Base-by-base conservation (phyloP, 2,329 filamentous ascomycete genomes). In the Pseudocercospora vitis region DNA sequence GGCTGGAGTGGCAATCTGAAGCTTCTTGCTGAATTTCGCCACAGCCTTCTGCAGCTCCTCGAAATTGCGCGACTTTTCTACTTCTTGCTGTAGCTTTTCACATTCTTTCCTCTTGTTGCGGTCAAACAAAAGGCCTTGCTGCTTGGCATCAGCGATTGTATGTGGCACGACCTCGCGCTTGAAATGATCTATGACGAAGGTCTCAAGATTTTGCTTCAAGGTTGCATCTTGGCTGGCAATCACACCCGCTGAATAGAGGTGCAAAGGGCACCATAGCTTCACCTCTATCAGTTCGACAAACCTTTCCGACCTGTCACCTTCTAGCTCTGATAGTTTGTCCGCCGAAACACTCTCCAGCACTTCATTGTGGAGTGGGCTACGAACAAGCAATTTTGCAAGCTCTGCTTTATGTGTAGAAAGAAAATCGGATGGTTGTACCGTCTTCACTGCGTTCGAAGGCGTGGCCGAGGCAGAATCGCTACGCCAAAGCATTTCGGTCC, bases 191-290 rank as follows among this genome's bases (percentile, higher is more conserved):
- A 52, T 48, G 7, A 65, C 21, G 47, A 60, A 65, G 5, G 63
- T 58, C 44, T 66, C 60, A 19, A 68, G 59, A 44, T 65, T 63
- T n/a, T 61, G 37, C 33, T 59, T 57, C 3, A 70, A 58, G 5
- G 61, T 58, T 4, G 59, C 24, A n/a, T 68, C 65, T 18, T 50
- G 29, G 23, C 66, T 58, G 16, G 52, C 56, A 11, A 63, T 50
- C 18, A 65, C 44, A 8, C 65, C 67, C 16, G 54, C 51, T 2
- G 57, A 44, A 55, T 68, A 68, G 11, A 69, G 62, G n/a, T 60
- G 55, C 2, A 68, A 35, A 8, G 67, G 63, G 7, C 48, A 50
- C 39, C 68, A 57, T 9, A 70, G 55, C 18, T 56, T 32, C 9
- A 48, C 40, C 24, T 56, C 53, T 26, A 65, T 29, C 14, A 64